Percentiles rank a stretch among this genome's conserved stretches.
phyloP scores from a whole-genome alignment of 108 stramenopile genomes.

The Pseudonitzschia pungens region DNA sequence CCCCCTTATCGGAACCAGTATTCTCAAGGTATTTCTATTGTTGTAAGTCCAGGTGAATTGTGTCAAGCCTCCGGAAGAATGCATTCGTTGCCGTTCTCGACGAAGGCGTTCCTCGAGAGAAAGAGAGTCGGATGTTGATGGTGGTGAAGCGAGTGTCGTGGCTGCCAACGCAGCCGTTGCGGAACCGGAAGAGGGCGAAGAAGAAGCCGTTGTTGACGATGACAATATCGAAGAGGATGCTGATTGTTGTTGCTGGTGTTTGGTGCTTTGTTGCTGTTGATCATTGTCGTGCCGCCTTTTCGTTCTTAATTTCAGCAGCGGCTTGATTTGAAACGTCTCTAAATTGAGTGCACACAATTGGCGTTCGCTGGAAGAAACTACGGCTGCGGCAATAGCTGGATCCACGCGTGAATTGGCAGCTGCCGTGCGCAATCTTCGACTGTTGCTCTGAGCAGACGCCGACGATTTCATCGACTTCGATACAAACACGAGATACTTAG shows the following conservation, averaged over 20 bases:
- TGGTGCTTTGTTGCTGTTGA: not conserved
- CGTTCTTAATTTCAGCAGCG: conserved; percentile 27
- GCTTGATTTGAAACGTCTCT: conserved; percentile 25
- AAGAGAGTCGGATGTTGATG: conserved; percentile 21
- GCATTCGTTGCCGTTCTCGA: conserved; percentile 58
- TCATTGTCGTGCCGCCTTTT: conserved; percentile 38
- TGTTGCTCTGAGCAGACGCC: conserved; percentile 15
- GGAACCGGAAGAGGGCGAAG: conserved; percentile 4
- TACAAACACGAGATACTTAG: conserved; percentile 33
- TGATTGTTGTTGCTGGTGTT: conserved; percentile 5
- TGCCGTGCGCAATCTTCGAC: conserved; percentile 19
- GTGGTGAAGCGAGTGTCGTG: conserved; percentile 6
- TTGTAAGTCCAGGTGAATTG: conserved; percentile 56
- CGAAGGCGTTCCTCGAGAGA: conserved; percentile 58
- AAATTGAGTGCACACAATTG: conserved; percentile 39
- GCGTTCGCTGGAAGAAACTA: conserved; percentile 31
- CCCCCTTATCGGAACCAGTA: conserved; percentile 64
- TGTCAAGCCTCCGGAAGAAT: conserved; percentile 51
- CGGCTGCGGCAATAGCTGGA: conserved; percentile 23
- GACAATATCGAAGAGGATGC: not conserved
- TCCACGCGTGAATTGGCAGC: conserved; percentile 9
- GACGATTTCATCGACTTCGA: conserved; percentile 28
- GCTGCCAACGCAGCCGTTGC: conserved; percentile 17
- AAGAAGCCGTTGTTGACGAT: not conserved
- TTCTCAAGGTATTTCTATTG: conserved; percentile 29